phyloP scores from a whole-genome alignment of 108 stramenopile genomes.

The Skeletonema costatum region DNA sequence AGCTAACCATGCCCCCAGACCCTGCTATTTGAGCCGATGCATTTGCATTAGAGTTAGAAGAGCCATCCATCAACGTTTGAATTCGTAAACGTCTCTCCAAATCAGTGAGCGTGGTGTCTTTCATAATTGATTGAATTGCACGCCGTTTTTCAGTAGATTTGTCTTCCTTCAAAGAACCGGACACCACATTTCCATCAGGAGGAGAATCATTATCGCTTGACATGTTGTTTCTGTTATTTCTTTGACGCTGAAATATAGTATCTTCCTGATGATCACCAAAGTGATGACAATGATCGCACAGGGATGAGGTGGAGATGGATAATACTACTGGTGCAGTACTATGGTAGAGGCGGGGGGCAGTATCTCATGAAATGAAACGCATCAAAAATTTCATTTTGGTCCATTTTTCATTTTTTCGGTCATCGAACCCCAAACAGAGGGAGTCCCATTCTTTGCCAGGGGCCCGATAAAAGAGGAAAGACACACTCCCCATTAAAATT shows the following conservation, averaged over 20 bases:
- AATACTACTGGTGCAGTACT: no score
- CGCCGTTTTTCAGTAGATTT: constrained; percentile 63
- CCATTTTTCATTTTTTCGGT: no score
- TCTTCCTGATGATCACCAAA: no score
- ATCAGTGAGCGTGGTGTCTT: constrained; percentile 65
- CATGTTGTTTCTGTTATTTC: background rate
- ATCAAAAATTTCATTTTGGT: no score
- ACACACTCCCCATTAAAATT: background rate
- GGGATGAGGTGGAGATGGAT: no score
- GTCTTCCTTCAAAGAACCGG: constrained; percentile 52
- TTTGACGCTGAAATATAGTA: no score
- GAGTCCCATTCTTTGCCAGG: background rate
- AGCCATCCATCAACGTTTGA: constrained; percentile 81
- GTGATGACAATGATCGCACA: no score
- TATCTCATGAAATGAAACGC: no score
- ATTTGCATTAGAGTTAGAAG: constrained; percentile 6
- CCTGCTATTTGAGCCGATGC: constrained; percentile 3
- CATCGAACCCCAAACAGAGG: no score
- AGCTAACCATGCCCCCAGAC: background rate
- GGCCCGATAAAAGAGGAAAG: background rate
- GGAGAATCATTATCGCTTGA: background rate
- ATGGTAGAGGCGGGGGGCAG: no score
- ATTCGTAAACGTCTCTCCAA: constrained; percentile 71
- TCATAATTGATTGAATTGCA: constrained; percentile 80
- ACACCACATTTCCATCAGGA: background rate